Evolutionary conservation across 345 rosid genomes (phyloP).

Genomic region (Barbarea vulgaris): DNA sequence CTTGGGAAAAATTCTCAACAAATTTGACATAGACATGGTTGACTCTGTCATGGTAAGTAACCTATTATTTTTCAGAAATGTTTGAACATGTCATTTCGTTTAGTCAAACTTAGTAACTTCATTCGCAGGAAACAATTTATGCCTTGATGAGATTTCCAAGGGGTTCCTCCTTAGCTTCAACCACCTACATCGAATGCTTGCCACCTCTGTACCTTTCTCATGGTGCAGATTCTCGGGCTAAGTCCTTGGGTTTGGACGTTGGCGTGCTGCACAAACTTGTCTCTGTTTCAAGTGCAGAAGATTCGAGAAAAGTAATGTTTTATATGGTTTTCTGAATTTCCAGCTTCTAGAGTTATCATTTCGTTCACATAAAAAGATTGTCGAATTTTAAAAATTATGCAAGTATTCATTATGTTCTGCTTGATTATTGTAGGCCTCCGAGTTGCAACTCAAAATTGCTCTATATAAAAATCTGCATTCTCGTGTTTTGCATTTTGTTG

Average conservation of each 20-base stretch:
- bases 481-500: conserved; percentile 62
- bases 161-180: conserved; percentile 39
- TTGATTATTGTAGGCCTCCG: conserved; percentile 50
- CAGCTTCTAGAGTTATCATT: not conserved
- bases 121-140: conserved; percentile 64
- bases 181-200: conserved; percentile 36
- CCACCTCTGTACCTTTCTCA: conserved; percentile 44
- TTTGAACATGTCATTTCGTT: conserved; percentile 14
- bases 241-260: conserved; percentile 50
- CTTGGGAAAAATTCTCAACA: conserved; percentile 46
- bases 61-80: conserved; percentile 21
- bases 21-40: conserved; percentile 50
- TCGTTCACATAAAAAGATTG: not conserved
- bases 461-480: conserved; percentile 60
- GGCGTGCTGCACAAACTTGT: conserved; percentile 69
- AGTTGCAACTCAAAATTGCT: conserved; percentile 57
- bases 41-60: conserved; percentile 61
- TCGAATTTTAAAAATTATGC: not conserved
- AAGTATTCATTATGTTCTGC: conserved; percentile 15
- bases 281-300: conserved; percentile 46
- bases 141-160: conserved; percentile 87
- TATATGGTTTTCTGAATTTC: conserved; percentile 28
- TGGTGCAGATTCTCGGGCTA: conserved; percentile 45
- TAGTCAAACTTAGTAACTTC: conserved; percentile 26
- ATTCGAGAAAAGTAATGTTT: conserved; percentile 49